These are phyloP conservation scores for Eimeria tenella DNA, from an alignment of 169 alveolate species.

Conservation along the genomic window DNA sequence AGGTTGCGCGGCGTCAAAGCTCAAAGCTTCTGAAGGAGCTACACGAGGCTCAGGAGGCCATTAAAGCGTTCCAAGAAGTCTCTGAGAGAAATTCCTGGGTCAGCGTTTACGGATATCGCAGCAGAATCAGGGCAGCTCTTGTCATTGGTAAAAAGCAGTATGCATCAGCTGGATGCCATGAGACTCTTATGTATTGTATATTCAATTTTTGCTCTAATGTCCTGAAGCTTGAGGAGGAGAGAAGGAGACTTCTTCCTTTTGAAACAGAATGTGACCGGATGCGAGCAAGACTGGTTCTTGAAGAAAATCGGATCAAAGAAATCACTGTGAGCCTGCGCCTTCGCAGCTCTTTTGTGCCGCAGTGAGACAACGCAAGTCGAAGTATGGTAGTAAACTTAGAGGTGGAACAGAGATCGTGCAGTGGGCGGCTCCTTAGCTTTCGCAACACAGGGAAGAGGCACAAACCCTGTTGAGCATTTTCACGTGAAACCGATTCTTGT, in stretches of 20 bases:
- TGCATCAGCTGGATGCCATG: neutral
- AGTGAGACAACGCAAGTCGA: neutral
- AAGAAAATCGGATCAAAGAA: slow-evolving; percentile 41
- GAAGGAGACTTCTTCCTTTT: slow-evolving; percentile 19
- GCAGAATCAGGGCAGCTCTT: neutral
- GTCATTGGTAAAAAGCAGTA: no score
- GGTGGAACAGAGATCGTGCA: neutral
- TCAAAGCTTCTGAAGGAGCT: slow-evolving; percentile 41
- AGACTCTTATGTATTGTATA: neutral
- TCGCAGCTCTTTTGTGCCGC: neutral
- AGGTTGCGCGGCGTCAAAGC: neutral
- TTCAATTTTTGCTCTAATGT: neutral
- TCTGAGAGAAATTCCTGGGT: slow-evolving; percentile 57
- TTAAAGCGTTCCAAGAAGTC: slow-evolving; percentile 35
- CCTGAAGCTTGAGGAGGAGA: slow-evolving; percentile 53
- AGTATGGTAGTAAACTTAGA: neutral
- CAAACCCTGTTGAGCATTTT: no score
- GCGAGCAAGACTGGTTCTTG: slow-evolving; percentile 10
- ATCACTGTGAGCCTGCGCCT: slow-evolving; percentile 22
- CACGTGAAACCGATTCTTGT: neutral
- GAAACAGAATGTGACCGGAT: slow-evolving; percentile 54
- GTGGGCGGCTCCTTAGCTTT: no score
- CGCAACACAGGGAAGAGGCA: no score
- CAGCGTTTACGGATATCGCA: neutral
- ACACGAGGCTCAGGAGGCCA: slow-evolving; percentile 42